phyloP scores from a whole-genome alignment of 2,329 filamentous ascomycete genomes.

The Penicillium fuscoglaucum region DNA sequence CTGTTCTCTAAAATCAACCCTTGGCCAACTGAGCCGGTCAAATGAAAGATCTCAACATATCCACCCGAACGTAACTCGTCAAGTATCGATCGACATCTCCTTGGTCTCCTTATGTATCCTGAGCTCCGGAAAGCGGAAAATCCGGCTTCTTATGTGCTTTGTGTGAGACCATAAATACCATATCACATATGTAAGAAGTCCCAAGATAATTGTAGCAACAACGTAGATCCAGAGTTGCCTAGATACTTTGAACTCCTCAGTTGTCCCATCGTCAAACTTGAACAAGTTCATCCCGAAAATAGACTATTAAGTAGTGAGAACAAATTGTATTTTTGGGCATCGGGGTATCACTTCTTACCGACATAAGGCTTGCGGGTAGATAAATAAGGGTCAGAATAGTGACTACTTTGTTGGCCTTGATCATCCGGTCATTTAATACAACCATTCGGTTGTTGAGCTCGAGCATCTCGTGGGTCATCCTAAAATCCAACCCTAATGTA shows the following conservation, averaged over 20 bases:
- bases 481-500: conserved; percentile 13
- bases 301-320: conserved; percentile 11
- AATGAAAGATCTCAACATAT: not conserved
- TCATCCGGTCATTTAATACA: conserved; percentile 1
- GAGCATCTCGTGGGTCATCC: conserved; percentile 20
- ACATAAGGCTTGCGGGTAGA: conserved; percentile 40
- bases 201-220: conserved; percentile 7
- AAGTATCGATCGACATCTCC: not conserved
- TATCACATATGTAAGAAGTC: not conserved
- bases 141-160: not conserved
- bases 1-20: not conserved
- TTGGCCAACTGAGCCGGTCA: not conserved
- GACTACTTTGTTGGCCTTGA: conserved; percentile 16
- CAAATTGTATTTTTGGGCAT: not conserved
- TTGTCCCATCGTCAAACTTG: conserved; percentile 13
- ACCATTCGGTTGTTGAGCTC: conserved; percentile 14
- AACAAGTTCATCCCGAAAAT: conserved; percentile 27
- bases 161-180: conserved; percentile 7
- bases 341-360: conserved; percentile 24
- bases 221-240: conserved; percentile 24
- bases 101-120: not conserved
- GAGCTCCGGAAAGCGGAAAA: not conserved
- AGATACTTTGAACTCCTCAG: conserved; percentile 15
- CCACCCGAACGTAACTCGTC: not conserved
- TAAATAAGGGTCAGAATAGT: conserved; percentile 34